phyloP scores from a whole-genome alignment of 139 green algal species.

The Spirogloea muscicola region DNA sequence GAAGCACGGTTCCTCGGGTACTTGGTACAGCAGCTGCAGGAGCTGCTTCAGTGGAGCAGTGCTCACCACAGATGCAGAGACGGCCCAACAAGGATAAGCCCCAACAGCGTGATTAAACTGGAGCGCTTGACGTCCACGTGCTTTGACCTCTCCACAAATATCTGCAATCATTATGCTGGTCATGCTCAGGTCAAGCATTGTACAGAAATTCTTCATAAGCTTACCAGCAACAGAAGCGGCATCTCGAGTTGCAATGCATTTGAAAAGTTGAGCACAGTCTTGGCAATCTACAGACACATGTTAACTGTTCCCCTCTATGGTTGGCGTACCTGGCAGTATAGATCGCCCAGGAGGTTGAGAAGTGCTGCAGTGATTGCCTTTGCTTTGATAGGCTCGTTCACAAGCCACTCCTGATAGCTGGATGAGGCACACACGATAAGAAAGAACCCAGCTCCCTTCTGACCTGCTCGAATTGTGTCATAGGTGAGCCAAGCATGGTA shows the following conservation, averaged over 20 bases:
- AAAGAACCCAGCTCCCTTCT: neutral
- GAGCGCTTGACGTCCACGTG: too few species aligned
- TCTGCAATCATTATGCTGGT: too few species aligned
- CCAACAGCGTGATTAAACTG: too few species aligned
- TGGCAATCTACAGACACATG: too few species aligned
- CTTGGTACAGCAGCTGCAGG: neutral
- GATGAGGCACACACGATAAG: neutral
- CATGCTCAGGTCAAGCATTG: too few species aligned
- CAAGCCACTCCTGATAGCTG: constrained; percentile 6
- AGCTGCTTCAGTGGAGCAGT: neutral
- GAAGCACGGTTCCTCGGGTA: neutral
- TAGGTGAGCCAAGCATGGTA: neutral
- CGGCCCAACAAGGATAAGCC: constrained; percentile 22
- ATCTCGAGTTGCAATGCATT: too few species aligned
- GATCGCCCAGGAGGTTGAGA: constrained; percentile 24
- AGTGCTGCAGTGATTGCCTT: constrained; percentile 19
- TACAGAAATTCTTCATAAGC: too few species aligned
- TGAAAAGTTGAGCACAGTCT: too few species aligned
- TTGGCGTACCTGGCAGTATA: constrained; percentile 18
- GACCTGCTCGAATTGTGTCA: neutral
- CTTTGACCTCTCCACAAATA: too few species aligned
- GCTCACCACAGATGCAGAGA: constrained; percentile 19
- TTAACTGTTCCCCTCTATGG: neutral
- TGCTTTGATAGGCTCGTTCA: neutral
- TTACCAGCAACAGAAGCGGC: too few species aligned